Evolutionary conservation across 306 rosid genomes (phyloP).

Genomic region (Gastrolobium bilobum): DNA sequence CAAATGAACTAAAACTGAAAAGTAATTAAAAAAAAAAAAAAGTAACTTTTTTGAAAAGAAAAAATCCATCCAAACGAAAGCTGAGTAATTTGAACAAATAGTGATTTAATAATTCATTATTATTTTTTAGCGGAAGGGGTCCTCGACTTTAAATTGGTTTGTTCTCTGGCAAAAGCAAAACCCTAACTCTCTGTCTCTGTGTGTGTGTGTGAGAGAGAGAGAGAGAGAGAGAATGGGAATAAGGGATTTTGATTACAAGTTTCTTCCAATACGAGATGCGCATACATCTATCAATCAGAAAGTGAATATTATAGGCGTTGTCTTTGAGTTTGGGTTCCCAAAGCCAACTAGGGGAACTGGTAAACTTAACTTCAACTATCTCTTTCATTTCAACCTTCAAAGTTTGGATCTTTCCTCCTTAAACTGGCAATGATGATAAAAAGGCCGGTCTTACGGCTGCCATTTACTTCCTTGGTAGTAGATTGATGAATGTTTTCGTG

Average conservation of each 20-base stretch:
- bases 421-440: slow-evolving; percentile 79
- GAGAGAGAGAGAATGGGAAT: slow-evolving; percentile 40
- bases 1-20: too few relatives aligned
- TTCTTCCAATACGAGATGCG: slow-evolving; percentile 60
- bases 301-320: slow-evolving; percentile 49
- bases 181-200: slow-evolving; percentile 38
- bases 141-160: too few relatives aligned
- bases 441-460: slow-evolving; percentile 97
- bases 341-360: slow-evolving; percentile 67
- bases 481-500: slow-evolving; percentile 65
- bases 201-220: slow-evolving; percentile 17
- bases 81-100: too few relatives aligned
- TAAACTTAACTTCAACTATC: slow-evolving; percentile 27
- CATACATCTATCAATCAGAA: slow-evolving; percentile 45
- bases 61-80: too few relatives aligned
- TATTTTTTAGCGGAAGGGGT: too few relatives aligned
- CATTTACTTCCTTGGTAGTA: slow-evolving; percentile 70
- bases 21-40: too few relatives aligned
- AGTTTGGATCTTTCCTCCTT: slow-evolving; percentile 7
- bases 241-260: slow-evolving; percentile 47
- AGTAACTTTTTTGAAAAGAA: too few relatives aligned
- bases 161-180: neutral
- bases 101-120: too few relatives aligned
- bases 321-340: slow-evolving; percentile 65
- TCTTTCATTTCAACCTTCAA: neutral